A percentile compares a stretch with the other conserved stretches of the same genome.
phyloP scores from a whole-genome alignment of 202 grass and related monocot species.

The Dendrocalamus latiflorus region DNA sequence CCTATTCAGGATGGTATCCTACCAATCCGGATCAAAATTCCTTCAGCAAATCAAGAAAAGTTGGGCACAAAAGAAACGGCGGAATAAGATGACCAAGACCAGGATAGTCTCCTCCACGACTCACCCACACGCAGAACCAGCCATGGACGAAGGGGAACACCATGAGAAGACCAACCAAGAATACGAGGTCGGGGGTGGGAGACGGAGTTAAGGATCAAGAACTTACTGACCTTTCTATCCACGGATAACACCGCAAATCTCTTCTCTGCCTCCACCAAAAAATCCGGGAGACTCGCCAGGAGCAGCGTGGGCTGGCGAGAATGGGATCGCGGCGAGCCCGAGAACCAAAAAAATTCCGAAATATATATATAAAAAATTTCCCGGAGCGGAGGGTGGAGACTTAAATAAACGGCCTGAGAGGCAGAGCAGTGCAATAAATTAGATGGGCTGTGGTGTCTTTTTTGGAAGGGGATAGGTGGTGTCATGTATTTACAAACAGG shows the following conservation, averaged over 20 bases:
- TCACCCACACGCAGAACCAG: conserved; percentile 17
- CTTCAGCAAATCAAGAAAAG: not conserved
- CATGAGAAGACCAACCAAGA: not conserved
- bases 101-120: not conserved
- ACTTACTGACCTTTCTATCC: not conserved
- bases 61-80: not conserved
- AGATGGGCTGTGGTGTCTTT: too few relatives aligned
- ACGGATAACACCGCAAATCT: conserved; percentile 18
- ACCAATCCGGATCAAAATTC: conserved; percentile 17
- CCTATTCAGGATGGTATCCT: not conserved
- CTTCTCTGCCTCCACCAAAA: too few relatives aligned
- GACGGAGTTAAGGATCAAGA: conserved; percentile 9
- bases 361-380: too few relatives aligned
- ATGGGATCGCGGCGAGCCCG: conserved; percentile 27
- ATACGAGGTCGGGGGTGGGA: not conserved
- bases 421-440: too few relatives aligned
- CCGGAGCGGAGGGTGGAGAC: too few relatives aligned
- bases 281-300: conserved; percentile 36
- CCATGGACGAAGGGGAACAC: not conserved
- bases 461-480: too few relatives aligned
- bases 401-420: too few relatives aligned
- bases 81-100: not conserved
- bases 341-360: too few relatives aligned
- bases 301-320: conserved; percentile 11
- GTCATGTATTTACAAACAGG: too few relatives aligned